Conservation (phyloP, 495 filamentous ascomycete species). For the Penicillium crystallinum region DNA sequence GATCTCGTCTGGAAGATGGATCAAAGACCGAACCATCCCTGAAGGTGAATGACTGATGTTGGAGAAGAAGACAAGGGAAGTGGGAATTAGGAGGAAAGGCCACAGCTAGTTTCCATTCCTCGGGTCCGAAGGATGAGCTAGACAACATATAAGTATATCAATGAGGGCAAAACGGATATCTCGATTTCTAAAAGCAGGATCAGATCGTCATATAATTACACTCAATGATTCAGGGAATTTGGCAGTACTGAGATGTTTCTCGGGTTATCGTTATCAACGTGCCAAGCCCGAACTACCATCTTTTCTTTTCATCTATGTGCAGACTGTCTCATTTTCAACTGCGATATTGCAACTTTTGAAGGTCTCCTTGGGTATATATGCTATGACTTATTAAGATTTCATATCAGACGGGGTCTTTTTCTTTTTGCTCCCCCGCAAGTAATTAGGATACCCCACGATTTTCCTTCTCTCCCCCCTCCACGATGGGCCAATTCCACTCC, state of each 20-base stretch:
- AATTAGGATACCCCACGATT: background rate
- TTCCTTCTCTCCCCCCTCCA: background rate
- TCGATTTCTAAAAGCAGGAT: background rate
- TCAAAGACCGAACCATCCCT: slow-evolving; percentile 39
- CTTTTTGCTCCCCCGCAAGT: too few relatives aligned
- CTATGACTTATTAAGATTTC: background rate
- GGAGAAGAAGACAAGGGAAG: background rate
- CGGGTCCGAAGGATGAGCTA: background rate
- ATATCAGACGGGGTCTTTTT: too few relatives aligned
- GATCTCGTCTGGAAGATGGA: slow-evolving; percentile 66
- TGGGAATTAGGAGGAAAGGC: background rate
- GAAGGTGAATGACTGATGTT: slow-evolving; percentile 1
- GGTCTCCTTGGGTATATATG: too few relatives aligned
- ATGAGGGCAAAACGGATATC: too few relatives aligned
- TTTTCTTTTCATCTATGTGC: too few relatives aligned
- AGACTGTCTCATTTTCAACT: too few relatives aligned
- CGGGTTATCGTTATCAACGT: too few relatives aligned
- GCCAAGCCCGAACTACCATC: too few relatives aligned
- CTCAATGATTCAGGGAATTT: too few relatives aligned
- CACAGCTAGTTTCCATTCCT: background rate
- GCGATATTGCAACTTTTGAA: too few relatives aligned
- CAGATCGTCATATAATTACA: background rate
- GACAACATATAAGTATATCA: too few relatives aligned
- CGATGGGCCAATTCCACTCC: slow-evolving; percentile 82
- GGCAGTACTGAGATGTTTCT: too few relatives aligned